A percentile compares a stretch with the other conserved stretches of the same genome.
Conservation (phyloP, 306 rosid species). For the Quercus engelmannii region DNA sequence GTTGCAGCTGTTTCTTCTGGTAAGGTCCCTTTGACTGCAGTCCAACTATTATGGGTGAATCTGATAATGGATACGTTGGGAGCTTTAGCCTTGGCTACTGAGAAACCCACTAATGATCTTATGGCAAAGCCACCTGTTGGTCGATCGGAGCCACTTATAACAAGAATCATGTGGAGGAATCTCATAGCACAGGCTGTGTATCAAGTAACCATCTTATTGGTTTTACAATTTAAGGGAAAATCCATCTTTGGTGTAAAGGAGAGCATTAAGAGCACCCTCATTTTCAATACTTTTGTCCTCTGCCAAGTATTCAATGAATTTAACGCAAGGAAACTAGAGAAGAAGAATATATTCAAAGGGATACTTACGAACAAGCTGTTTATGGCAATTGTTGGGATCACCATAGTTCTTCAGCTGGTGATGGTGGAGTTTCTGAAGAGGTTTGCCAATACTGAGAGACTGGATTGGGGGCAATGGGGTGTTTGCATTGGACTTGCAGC, state of each 20-base stretch:
- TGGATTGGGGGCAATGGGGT: constrained; percentile 29
- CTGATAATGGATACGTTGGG: constrained; percentile 30
- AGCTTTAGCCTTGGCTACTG: constrained; percentile 28
- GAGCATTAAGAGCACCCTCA: constrained; percentile 19
- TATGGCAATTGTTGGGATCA: constrained; percentile 18
- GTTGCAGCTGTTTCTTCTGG: constrained; percentile 19
- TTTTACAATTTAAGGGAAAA: constrained; percentile 19
- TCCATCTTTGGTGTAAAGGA: constrained; percentile 20
- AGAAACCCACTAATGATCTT: constrained; percentile 23
- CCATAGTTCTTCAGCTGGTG: constrained; percentile 16
- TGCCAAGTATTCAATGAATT: constrained; percentile 25
- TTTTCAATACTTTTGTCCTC: constrained; percentile 26
- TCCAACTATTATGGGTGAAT: constrained; percentile 29
- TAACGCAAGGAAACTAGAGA: constrained; percentile 27
- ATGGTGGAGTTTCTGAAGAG: constrained; percentile 25
- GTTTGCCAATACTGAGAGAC: constrained; percentile 22
- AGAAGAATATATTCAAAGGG: constrained; percentile 25
- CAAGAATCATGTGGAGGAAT: constrained; percentile 28
- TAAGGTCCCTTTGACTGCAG: constrained; percentile 20
- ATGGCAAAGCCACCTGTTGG: constrained; percentile 5
- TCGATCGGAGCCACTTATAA: constrained; percentile 13
- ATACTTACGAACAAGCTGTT: constrained; percentile 18
- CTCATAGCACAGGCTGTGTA: constrained; percentile 25
- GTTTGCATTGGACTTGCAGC: constrained; percentile 24
- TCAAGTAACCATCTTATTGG: constrained; percentile 15